Evolutionary conservation across 2,329 filamentous ascomycete genomes (phyloP).

Genomic region (Pseudogymnoascus sp.): DNA sequence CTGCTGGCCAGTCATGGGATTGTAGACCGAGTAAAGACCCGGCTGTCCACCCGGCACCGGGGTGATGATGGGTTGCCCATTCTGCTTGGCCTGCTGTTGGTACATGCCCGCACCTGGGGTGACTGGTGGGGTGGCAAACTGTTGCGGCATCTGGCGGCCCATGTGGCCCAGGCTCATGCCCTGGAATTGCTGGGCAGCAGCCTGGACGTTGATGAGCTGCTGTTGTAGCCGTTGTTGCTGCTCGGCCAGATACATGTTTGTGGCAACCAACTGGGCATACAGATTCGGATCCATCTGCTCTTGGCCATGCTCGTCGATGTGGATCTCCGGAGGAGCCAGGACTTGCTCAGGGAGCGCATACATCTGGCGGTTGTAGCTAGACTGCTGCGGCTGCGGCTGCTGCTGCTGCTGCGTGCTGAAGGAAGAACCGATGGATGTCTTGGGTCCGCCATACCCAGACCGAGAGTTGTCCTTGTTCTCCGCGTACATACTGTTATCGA

Average conservation of each 20-base stretch:
- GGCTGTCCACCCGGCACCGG: slow-evolving; percentile 54
- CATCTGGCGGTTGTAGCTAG: slow-evolving; percentile 43
- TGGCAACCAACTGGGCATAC: slow-evolving; percentile 82
- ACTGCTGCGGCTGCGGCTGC: slow-evolving; percentile 27
- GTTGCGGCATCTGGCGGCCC: slow-evolving; percentile 36
- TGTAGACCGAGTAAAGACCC: slow-evolving; percentile 75
- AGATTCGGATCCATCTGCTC: slow-evolving; percentile 76
- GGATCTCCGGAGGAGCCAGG: slow-evolving; percentile 71
- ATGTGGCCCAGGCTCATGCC: slow-evolving; percentile 56
- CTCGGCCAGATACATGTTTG: slow-evolving; percentile 85
- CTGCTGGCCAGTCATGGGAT: slow-evolving; percentile 77
- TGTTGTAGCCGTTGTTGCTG: slow-evolving; percentile 94
- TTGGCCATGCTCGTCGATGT: slow-evolving; percentile 60
- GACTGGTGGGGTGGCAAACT: slow-evolving; percentile 42
- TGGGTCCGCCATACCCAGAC: slow-evolving; percentile 23
- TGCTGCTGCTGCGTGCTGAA: slow-evolving; percentile 20
- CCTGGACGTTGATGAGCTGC: slow-evolving; percentile 77
- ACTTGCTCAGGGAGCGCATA: slow-evolving; percentile 78
- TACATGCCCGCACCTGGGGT: slow-evolving; percentile 50
- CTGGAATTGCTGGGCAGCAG: slow-evolving; percentile 75
- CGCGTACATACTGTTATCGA: slow-evolving; percentile 27
- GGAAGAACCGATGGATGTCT: slow-evolving; percentile 22
- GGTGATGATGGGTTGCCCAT: slow-evolving; percentile 38
- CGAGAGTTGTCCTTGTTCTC: slow-evolving; percentile 19
- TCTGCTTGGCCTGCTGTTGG: slow-evolving; percentile 22